Conservation (phyloP, 2,329 filamentous ascomycete genomes). For the Diaporthe velutina region DNA sequence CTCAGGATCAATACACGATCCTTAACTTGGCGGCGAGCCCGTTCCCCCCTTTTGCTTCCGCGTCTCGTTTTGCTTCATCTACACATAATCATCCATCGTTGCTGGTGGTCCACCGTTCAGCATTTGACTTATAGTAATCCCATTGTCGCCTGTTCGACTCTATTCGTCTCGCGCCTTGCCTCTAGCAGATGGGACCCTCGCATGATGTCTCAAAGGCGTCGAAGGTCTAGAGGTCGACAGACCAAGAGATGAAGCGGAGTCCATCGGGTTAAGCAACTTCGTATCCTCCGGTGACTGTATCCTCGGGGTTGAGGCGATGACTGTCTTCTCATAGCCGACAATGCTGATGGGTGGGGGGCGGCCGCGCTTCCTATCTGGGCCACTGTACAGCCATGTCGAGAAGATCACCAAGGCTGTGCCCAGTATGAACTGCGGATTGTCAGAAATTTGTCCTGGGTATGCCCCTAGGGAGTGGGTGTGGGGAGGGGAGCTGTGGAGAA, state of each 20-base stretch:
- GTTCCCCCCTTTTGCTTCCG: background rate
- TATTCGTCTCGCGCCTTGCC: conserved; percentile 55
- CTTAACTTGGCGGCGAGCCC: background rate
- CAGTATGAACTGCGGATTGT: conserved; percentile 75
- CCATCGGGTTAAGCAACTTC: conserved; percentile 57
- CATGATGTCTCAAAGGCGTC: conserved; percentile 57
- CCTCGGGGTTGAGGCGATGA: conserved; percentile 64
- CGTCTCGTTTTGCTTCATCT: background rate
- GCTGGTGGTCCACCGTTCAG: background rate
- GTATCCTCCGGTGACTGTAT: conserved; percentile 46
- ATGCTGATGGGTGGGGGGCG: conserved; percentile 77
- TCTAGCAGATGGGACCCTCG: conserved; percentile 51
- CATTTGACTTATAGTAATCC: background rate
- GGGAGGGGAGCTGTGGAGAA: conserved; percentile 39
- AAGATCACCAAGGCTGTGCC: conserved; percentile 84
- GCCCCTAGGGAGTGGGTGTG: conserved; percentile 11
- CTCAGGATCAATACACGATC: background rate
- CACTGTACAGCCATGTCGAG: conserved; percentile 88
- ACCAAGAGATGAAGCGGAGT: conserved; percentile 52
- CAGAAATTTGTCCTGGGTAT: conserved; percentile 35
- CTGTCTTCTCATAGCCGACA: conserved; percentile 82
- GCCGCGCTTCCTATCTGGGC: conserved; percentile 69
- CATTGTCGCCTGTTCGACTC: conserved; percentile 3
- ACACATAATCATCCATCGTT: background rate
- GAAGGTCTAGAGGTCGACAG: conserved; percentile 61